A percentile compares a stretch with the other conserved stretches of the same genome.
Conservation (phyloP, 352 stramenopile genomes). For the Phytophthora ramorum region DNA sequence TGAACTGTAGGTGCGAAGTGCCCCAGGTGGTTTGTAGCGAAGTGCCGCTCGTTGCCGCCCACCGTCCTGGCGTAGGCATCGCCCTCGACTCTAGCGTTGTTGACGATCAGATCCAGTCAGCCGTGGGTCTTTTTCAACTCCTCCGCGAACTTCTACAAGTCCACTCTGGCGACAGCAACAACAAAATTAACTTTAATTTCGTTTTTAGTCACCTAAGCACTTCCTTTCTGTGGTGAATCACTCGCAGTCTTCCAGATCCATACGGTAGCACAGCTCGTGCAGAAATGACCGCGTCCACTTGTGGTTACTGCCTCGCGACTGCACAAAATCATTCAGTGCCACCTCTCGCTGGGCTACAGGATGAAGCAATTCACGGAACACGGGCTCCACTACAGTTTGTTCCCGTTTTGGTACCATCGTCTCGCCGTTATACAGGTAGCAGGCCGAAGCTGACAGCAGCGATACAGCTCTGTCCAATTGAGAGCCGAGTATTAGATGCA, state of each 20-base stretch:
- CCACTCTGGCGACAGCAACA: no score
- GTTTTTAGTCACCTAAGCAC: no score
- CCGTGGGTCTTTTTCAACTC: slow-evolving; percentile 38
- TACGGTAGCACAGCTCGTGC: slow-evolving; percentile 43
- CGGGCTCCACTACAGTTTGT: slow-evolving; percentile 11
- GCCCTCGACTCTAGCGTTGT: slow-evolving; percentile 70
- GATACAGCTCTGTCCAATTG: neutral
- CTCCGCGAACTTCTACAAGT: slow-evolving; percentile 32
- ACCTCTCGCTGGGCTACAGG: slow-evolving; percentile 23
- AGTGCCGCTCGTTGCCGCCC: slow-evolving; percentile 65
- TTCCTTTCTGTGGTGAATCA: neutral
- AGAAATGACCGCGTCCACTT: slow-evolving; percentile 51
- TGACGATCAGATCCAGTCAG: slow-evolving; percentile 64
- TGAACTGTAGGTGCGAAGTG: slow-evolving; percentile 60
- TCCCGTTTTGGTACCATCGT: slow-evolving; percentile 25
- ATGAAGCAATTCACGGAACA: slow-evolving; percentile 28
- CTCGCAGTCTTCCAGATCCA: slow-evolving; percentile 46
- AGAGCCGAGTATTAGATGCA: slow-evolving; percentile 13
- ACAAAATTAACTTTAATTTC: no score
- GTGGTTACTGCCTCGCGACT: slow-evolving; percentile 34
- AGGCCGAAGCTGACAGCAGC: slow-evolving; percentile 19
- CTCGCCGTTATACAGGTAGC: slow-evolving; percentile 47
- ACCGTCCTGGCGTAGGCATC: slow-evolving; percentile 39
- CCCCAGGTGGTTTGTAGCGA: slow-evolving; percentile 72
- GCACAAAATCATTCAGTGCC: slow-evolving; percentile 40